phyloP scores from a whole-genome alignment of 257 asterid species.

The Handroanthus guayacan region DNA sequence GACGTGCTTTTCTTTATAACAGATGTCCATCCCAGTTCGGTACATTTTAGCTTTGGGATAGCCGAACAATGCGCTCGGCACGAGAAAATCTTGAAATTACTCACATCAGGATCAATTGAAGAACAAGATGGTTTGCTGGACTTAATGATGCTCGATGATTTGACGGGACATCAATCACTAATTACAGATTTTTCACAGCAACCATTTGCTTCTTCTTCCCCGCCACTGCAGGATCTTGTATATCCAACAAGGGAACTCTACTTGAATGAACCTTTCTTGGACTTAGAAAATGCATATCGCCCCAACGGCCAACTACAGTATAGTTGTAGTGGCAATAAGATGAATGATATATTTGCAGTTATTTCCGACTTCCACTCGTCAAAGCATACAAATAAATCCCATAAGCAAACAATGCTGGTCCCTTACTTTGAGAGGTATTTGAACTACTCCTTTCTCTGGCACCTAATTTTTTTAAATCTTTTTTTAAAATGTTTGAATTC shows the following conservation, averaged over 20 bases:
- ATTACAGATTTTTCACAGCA: slow-evolving; percentile 32
- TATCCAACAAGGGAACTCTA: slow-evolving; percentile 50
- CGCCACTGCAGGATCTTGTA: slow-evolving; percentile 46
- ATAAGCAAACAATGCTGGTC: slow-evolving; percentile 61
- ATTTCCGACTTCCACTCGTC: slow-evolving; percentile 46
- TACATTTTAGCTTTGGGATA: slow-evolving; percentile 53
- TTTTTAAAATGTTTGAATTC: no score
- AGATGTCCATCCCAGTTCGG: slow-evolving; percentile 45
- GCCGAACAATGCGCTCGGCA: slow-evolving; percentile 54
- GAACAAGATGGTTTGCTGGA: slow-evolving; percentile 40
- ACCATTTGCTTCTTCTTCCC: slow-evolving; percentile 27
- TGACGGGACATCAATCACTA: slow-evolving; percentile 44
- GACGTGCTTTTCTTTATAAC: slow-evolving; percentile 29
- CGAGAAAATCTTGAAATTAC: slow-evolving; percentile 49
- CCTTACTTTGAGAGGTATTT: slow-evolving; percentile 76
- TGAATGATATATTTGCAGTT: slow-evolving; percentile 48
- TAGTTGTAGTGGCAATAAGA: slow-evolving; percentile 37
- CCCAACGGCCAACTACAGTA: slow-evolving; percentile 38
- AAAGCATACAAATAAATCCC: slow-evolving; percentile 44
- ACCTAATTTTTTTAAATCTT: no score
- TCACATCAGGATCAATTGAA: slow-evolving; percentile 53
- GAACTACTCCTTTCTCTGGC: not conserved
- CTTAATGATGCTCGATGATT: slow-evolving; percentile 36
- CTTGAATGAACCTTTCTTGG: slow-evolving; percentile 43
- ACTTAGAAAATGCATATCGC: slow-evolving; percentile 33